phyloP scores from a whole-genome alignment of 2,329 filamentous ascomycete genomes.

The Colletotrichum caudatum region DNA sequence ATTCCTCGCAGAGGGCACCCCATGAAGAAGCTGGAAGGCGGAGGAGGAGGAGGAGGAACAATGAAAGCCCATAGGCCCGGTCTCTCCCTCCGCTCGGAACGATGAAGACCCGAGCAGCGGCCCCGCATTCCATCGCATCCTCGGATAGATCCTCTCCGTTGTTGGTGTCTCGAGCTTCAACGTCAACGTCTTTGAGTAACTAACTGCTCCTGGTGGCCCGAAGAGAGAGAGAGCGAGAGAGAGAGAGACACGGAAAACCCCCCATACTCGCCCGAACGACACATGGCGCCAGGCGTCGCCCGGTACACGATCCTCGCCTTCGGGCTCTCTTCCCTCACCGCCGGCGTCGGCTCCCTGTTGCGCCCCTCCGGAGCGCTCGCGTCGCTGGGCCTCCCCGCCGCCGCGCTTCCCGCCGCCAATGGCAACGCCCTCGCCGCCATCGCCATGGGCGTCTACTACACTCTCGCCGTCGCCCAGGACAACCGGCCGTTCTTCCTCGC shows the following conservation, averaged over 20 bases:
- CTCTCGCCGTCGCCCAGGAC: conserved; percentile 48
- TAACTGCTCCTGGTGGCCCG: too few species aligned
- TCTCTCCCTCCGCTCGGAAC: conserved; percentile 28
- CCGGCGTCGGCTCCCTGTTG: conserved; percentile 40
- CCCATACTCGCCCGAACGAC: neutral
- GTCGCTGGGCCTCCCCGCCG: conserved; percentile 12
- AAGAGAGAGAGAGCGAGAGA: too few species aligned
- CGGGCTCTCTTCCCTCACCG: conserved; percentile 44
- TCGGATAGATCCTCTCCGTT: neutral
- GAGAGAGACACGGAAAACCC: too few species aligned
- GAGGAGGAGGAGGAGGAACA: neutral
- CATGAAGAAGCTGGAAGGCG: neutral
- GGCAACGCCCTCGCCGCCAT: conserved; percentile 47
- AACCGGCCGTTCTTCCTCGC: conserved; percentile 48
- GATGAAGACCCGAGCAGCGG: conserved; percentile 15
- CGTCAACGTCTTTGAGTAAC: neutral
- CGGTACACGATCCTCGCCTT: conserved; percentile 44
- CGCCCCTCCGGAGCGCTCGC: neutral
- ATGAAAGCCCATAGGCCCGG: neutral
- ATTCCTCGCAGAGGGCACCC: conserved; percentile 21
- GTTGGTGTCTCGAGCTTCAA: neutral
- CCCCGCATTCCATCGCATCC: conserved; percentile 15
- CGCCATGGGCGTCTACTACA: conserved; percentile 51
- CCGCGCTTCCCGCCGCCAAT: conserved; percentile 37
- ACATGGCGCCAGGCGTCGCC: neutral